Evolutionary conservation across 371 early-diverging fungal genomes (phyloP).

Genomic region (Mucor irregularis): DNA sequence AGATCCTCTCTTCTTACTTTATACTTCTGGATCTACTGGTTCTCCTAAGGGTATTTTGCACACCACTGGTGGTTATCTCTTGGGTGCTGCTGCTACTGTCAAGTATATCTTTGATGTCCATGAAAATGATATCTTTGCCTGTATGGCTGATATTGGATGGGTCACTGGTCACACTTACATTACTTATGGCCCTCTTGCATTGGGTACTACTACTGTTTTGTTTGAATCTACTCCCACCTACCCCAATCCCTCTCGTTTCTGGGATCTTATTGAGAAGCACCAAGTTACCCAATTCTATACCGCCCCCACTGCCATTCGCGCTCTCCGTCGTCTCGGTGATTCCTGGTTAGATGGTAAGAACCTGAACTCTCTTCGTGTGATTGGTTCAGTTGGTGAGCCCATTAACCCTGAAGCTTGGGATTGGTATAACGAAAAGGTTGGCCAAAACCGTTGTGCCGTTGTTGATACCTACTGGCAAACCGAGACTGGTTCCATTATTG

Average conservation of each 20-base stretch:
- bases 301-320: conserved; percentile 97
- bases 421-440: conserved; percentile 93
- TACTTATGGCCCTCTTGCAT: conserved; percentile 90
- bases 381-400: conserved; percentile 98
- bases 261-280: conserved; percentile 82
- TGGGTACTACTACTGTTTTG: conserved; percentile 90
- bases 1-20: conserved; percentile 95
- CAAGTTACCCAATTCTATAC: conserved; percentile 97
- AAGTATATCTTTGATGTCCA: conserved; percentile 92
- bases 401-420: conserved; percentile 97
- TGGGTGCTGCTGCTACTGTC: conserved; percentile 84
- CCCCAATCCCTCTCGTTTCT: conserved; percentile 80
- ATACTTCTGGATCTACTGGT: conserved; percentile 95
- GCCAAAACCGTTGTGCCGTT: conserved; percentile 79
- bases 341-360: conserved; percentile 71
- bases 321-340: conserved; percentile 86
- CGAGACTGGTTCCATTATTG: conserved; percentile 93
- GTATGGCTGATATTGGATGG: conserved; percentile 83
- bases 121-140: conserved; percentile 79
- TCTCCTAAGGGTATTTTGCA: conserved; percentile 94
- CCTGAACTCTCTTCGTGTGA: conserved; percentile 79
- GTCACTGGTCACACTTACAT: conserved; percentile 64
- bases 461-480: conserved; percentile 98
- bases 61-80: conserved; percentile 92
- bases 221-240: conserved; percentile 90